These are phyloP conservation scores for Chenopodium suecicum DNA, from an alignment of 148 eudicot genomes.

Conservation along the genomic window DNA sequence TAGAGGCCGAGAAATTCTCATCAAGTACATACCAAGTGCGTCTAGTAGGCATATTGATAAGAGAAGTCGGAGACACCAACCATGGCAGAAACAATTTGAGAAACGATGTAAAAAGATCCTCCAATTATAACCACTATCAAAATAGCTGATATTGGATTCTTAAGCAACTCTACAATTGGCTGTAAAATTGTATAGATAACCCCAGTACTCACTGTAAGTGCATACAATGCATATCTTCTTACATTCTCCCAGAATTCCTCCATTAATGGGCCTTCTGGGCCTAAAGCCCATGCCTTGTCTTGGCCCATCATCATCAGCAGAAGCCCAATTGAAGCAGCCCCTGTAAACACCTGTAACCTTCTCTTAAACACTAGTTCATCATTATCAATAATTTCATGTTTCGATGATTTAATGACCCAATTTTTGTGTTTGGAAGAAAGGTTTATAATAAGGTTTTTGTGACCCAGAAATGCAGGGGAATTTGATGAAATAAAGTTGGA, in stretches of 20 bases:
- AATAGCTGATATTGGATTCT: constrained; percentile 72
- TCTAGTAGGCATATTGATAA: constrained; percentile 62
- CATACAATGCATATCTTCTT: constrained; percentile 76
- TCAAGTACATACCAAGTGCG: too few species aligned
- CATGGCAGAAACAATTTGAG: constrained; percentile 78
- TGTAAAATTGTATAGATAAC: constrained; percentile 48
- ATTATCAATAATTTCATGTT: not conserved
- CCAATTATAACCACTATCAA: constrained; percentile 51
- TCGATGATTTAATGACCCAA: not conserved
- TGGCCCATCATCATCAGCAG: constrained; percentile 40
- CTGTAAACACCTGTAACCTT: constrained; percentile 29
- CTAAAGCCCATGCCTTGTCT: constrained; percentile 67
- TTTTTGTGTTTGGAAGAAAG: not conserved
- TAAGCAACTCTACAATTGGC: constrained; percentile 61
- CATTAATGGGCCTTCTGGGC: constrained; percentile 82
- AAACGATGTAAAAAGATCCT: constrained; percentile 57
- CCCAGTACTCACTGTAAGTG: constrained; percentile 73
- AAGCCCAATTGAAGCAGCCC: constrained; percentile 52
- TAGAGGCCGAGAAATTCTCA: too few species aligned
- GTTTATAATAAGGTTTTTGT: not conserved
- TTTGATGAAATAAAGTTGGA: not conserved
- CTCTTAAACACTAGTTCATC: not conserved
- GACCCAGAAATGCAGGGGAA: not conserved
- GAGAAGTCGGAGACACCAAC: constrained; percentile 71
- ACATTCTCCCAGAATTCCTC: constrained; percentile 91